These are phyloP conservation scores for Stemphylium vesicarium DNA, from an alignment of 2,329 filamentous ascomycete genomes.

Conservation along the genomic window DNA sequence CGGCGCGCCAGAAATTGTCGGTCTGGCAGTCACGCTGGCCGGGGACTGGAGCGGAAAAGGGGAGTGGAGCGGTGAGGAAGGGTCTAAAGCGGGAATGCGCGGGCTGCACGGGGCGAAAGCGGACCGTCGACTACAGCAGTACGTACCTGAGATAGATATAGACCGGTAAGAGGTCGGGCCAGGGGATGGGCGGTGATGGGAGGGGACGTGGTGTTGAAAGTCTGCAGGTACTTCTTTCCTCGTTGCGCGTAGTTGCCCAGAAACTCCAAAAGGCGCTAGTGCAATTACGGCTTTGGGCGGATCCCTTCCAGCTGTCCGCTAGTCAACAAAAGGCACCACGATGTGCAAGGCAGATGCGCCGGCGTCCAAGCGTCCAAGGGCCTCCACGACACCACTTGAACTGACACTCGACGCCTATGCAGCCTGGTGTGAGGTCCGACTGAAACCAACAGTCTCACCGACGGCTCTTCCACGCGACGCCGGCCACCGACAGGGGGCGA, in stretches of 20 bases:
- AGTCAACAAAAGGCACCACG: slow-evolving; percentile 21
- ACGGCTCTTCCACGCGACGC: slow-evolving; percentile 5
- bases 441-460: slow-evolving; percentile 2
- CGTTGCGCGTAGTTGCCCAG: slow-evolving; percentile 41
- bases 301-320: slow-evolving; percentile 16
- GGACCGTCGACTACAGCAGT: slow-evolving; percentile 17
- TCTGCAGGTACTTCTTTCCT: slow-evolving; percentile 48
- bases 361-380: slow-evolving; percentile 20
- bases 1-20: slow-evolving; percentile 31
- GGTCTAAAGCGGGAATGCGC: slow-evolving; percentile 29
- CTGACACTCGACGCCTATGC: slow-evolving; percentile 10
- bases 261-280: slow-evolving; percentile 35
- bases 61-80: slow-evolving; percentile 41
- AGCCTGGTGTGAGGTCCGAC: slow-evolving; percentile 2
- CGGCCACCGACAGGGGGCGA: no score
- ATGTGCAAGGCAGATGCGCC: slow-evolving; percentile 28
- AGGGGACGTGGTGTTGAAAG: slow-evolving; percentile 40
- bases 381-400: slow-evolving; percentile 8
- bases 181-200: slow-evolving; percentile 38
- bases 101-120: slow-evolving; percentile 25
- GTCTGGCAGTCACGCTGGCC: slow-evolving; percentile 39
- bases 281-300: slow-evolving; percentile 30
- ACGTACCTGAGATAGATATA: slow-evolving; percentile 44
- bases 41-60: slow-evolving; percentile 41
- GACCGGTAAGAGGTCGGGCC: slow-evolving; percentile 30